Base-by-base conservation (phyloP, 2,329 filamentous ascomycete species). In the Truncatella angustata region DNA sequence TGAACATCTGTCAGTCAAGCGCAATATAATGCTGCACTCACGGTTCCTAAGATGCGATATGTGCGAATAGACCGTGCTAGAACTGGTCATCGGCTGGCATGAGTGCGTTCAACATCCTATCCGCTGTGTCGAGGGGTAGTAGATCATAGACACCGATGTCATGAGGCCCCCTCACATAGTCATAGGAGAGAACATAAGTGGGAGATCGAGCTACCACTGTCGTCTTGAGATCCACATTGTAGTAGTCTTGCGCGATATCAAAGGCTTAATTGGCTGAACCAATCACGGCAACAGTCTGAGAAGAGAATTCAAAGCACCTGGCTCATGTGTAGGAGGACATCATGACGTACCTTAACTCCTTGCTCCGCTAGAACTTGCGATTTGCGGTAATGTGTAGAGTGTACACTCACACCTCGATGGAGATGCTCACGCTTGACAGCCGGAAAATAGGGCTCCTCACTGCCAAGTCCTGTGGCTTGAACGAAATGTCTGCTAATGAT, bases 181-280 rank as follows among this genome's bases (percentile, higher is more conserved):
- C 57, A 37, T 63, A 52, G 0, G 70, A 70, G 12, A 70, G 48
- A 6, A 73, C 47, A 32, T 65, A 70, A 0, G 70, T 73, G 3
- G 65, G 63, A 0, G 69, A 71, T 2, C 70, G 65, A 14, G 56
- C 66, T 2, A 66, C 40, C 60, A 73, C 70, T 18, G 68, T 72
- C 0, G 65, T 65, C n/a, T 54, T 12, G 2, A 71, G 59, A 1
- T 63, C 63, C 2, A 64, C 60, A 3, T 52, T 35, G 42, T 65
- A 53, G 50, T 66, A 71, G 52, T 73, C 68, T n/a, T 64, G 59
- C 32, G 69, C 55, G 1, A 73, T 57, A 58, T 75, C 71, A 43
- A 76, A 75, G 5, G 68, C 72, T 2, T 68, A 71, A 52, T 74
- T 74, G 14, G 69, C 70, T 2, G 72, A 70, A 12, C 72, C 72